These are phyloP conservation scores for Oropetium thomaeum DNA, from an alignment of 176 grass and related monocot species.

Conservation along the genomic window DNA sequence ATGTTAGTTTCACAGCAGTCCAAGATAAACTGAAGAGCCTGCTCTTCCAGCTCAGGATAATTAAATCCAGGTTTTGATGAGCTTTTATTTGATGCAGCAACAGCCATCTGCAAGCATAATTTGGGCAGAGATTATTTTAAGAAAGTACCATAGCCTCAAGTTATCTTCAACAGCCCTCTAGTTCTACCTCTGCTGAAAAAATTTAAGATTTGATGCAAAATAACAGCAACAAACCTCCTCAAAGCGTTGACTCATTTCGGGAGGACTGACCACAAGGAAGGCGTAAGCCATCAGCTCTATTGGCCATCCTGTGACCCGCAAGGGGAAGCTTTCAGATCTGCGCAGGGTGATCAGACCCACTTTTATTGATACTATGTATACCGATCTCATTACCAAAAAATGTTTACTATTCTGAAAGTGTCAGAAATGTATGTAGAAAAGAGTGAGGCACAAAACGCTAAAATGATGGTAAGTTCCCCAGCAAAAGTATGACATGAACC, in stretches of 20 bases:
- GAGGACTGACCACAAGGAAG: constrained; percentile 84
- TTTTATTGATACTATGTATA: constrained; percentile 25
- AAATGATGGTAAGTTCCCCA: neutral
- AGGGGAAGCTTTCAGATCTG: constrained; percentile 81
- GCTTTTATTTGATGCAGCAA: constrained; percentile 69
- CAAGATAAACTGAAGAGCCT: constrained; percentile 89
- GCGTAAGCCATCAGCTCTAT: constrained; percentile 98
- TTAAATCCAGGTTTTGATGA: constrained; percentile 42
- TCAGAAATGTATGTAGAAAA: constrained; percentile 18
- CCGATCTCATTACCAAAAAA: neutral
- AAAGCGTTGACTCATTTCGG: constrained; percentile 62
- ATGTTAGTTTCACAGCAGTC: constrained; percentile 87
- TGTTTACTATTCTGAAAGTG: neutral
- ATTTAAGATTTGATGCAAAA: neutral
- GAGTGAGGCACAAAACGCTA: neutral
- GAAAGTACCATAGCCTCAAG: constrained; percentile 12
- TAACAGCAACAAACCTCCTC: constrained; percentile 62
- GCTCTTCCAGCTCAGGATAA: constrained; percentile 83
- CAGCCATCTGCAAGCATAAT: constrained; percentile 73
- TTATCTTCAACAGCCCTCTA: neutral
- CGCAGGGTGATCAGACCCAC: constrained; percentile 33
- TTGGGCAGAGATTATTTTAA: neutral
- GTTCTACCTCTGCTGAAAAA: constrained; percentile 2
- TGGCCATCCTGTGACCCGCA: constrained; percentile 90
- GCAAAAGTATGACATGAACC: neutral